A percentile compares a stretch with the other conserved stretches of the same genome.
These are phyloP conservation scores for Cytospora mali DNA, from an alignment of 2,329 filamentous ascomycete genomes.

Conservation along the genomic window DNA sequence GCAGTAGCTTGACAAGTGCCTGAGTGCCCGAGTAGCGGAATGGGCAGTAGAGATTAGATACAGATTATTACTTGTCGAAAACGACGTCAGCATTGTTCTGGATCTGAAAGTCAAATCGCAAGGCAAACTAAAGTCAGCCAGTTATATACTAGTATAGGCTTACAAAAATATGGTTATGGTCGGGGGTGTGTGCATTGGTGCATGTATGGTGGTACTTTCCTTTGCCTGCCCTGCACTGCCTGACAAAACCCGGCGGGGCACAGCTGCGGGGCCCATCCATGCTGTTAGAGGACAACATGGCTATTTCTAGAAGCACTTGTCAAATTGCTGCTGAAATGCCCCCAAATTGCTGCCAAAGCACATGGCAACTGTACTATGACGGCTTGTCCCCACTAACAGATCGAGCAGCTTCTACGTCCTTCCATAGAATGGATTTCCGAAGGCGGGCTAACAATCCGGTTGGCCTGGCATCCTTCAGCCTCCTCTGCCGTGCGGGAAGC, in stretches of 20 bases:
- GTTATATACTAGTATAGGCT: not conserved
- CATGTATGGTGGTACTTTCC: not conserved
- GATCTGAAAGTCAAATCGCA: not conserved
- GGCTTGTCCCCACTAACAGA: conserved; percentile 20
- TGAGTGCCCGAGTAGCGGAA: too few relatives aligned
- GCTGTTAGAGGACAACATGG: not conserved
- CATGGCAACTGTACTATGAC: not conserved
- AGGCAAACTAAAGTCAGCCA: not conserved
- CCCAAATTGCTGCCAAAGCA: not conserved
- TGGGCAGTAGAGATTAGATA: not conserved
- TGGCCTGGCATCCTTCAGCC: conserved; percentile 22
- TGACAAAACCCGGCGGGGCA: not conserved
- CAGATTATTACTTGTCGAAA: not conserved
- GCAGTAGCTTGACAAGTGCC: too few relatives aligned
- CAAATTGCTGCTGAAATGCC: too few relatives aligned
- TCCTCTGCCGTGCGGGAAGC: conserved; percentile 20
- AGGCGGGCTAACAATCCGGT: conserved; percentile 22
- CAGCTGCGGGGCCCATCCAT: not conserved
- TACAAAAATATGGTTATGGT: not conserved
- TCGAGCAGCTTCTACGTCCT: conserved; percentile 26
- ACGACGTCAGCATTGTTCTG: not conserved
- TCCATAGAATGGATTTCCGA: conserved; percentile 25
- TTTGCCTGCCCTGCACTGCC: not conserved
- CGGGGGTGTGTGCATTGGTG: too few relatives aligned
- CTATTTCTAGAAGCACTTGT: not conserved